Evolutionary conservation across 2,329 filamentous ascomycete species (phyloP).

Genomic region (Cladophialophora bantiana): DNA sequence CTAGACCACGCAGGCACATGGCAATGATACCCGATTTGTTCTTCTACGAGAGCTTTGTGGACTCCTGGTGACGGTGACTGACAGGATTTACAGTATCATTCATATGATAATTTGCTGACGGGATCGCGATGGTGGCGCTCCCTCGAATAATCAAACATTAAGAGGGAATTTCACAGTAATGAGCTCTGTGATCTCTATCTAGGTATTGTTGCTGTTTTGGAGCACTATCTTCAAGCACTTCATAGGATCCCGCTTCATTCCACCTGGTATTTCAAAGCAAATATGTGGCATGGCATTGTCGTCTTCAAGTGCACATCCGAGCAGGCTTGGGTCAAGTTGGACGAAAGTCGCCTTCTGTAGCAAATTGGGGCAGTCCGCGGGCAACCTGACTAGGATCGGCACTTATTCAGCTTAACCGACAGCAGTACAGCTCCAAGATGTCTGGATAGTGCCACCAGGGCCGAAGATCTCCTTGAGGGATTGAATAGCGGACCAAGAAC

Average conservation of each 20-base stretch:
- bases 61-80: too few relatives aligned
- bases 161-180: too few relatives aligned
- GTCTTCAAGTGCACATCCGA: not conserved
- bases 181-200: too few relatives aligned
- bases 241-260: not conserved
- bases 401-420: not conserved
- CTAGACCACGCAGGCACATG: too few relatives aligned
- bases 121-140: too few relatives aligned
- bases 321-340: not conserved
- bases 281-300: not conserved
- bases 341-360: not conserved
- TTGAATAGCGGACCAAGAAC: slow-evolving; percentile 50
- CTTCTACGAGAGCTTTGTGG: too few relatives aligned
- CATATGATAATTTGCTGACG: too few relatives aligned
- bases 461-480: slow-evolving; percentile 44
- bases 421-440: slow-evolving; percentile 5
- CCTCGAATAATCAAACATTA: too few relatives aligned
- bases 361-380: not conserved
- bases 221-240: not conserved
- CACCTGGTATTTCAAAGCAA: not conserved
- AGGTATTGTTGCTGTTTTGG: not conserved
- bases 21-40: too few relatives aligned
- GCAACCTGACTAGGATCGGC: not conserved
- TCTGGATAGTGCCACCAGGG: slow-evolving; percentile 26
- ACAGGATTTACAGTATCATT: too few relatives aligned